Evolutionary conservation across 2,329 filamentous ascomycete genomes (phyloP).

Genomic region (Alternaria ethzedia): DNA sequence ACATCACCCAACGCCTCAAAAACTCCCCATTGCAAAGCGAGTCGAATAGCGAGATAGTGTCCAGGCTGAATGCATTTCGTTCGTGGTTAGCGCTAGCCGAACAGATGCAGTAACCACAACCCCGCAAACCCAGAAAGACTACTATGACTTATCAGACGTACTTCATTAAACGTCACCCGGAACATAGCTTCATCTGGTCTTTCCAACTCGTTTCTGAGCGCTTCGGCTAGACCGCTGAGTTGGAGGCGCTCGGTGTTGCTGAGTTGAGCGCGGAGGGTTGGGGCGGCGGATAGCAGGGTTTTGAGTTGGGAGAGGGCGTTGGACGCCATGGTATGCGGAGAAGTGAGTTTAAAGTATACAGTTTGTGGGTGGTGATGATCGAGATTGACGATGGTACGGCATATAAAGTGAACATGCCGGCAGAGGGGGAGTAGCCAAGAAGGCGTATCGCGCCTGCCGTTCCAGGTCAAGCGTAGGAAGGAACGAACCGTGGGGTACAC

Average conservation of each 20-base stretch:
- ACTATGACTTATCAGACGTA: fast-evolving
- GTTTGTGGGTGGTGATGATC: neutral
- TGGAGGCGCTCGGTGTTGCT: slow-evolving; percentile 13
- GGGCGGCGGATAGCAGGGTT: neutral
- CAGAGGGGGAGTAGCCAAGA: neutral
- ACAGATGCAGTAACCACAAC: neutral
- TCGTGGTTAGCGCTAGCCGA: neutral
- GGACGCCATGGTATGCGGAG: neutral
- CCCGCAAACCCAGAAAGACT: neutral
- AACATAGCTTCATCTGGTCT: neutral
- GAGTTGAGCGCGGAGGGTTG: slow-evolving; percentile 6
- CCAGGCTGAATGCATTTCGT: slow-evolving; percentile 1
- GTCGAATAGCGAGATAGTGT: slow-evolving; percentile 14
- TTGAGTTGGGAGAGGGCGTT: slow-evolving; percentile 4
- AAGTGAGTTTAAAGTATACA: neutral
- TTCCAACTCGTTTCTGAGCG: slow-evolving; percentile 4
- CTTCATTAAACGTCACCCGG: neutral
- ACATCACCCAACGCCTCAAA: slow-evolving; percentile 11
- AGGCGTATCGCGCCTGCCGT: neutral
- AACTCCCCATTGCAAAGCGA: slow-evolving; percentile 16
- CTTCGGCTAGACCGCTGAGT: slow-evolving; percentile 11
- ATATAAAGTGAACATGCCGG: too few species aligned
- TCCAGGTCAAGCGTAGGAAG: neutral
- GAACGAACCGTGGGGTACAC: neutral
- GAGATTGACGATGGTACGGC: too few species aligned